Evolutionary conservation across 768 basidiomycete genomes (phyloP).

Genomic region (Grammothele lineata): DNA sequence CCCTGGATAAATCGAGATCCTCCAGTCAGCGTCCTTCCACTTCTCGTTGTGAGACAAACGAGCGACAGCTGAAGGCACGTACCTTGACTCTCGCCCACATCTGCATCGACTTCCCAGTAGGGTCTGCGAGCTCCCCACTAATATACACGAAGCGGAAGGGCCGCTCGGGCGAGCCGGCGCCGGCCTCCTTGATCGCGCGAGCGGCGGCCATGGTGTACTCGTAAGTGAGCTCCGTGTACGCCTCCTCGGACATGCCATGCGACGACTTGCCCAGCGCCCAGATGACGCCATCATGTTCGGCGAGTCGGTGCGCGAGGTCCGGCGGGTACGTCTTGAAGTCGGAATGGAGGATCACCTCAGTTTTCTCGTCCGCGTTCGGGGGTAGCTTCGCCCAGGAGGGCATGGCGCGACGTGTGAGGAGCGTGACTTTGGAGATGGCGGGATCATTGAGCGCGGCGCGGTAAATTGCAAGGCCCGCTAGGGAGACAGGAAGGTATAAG

Average conservation of each 20-base stretch:
- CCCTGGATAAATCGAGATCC: conserved; percentile 19
- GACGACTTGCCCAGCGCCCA: conserved; percentile 33
- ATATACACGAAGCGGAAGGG: conserved; percentile 37
- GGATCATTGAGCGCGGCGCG: conserved; percentile 29
- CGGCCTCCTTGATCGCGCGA: conserved; percentile 26
- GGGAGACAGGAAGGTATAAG: not conserved
- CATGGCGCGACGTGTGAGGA: conserved; percentile 31
- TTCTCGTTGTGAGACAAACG: not conserved
- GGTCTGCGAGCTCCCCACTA: conserved; percentile 35
- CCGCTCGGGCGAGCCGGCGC: conserved; percentile 20
- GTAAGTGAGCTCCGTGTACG: conserved; percentile 32
- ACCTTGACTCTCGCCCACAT: conserved; percentile 37
- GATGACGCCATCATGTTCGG: conserved; percentile 31
- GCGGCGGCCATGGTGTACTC: conserved; percentile 31
- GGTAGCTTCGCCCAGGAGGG: conserved; percentile 30
- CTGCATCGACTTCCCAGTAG: conserved; percentile 25
- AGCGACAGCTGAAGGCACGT: too few relatives aligned
- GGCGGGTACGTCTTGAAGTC: conserved; percentile 32
- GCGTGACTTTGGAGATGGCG: conserved; percentile 26
- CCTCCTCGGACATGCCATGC: conserved; percentile 27
- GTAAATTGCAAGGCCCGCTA: conserved; percentile 33
- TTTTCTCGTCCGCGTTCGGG: conserved; percentile 25
- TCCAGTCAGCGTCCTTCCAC: not conserved
- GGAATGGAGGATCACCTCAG: conserved; percentile 27
- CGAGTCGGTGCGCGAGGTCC: conserved; percentile 26